phyloP scores from a whole-genome alignment of 148 eudicot genomes.

The Rhododendron kiyosumense region DNA sequence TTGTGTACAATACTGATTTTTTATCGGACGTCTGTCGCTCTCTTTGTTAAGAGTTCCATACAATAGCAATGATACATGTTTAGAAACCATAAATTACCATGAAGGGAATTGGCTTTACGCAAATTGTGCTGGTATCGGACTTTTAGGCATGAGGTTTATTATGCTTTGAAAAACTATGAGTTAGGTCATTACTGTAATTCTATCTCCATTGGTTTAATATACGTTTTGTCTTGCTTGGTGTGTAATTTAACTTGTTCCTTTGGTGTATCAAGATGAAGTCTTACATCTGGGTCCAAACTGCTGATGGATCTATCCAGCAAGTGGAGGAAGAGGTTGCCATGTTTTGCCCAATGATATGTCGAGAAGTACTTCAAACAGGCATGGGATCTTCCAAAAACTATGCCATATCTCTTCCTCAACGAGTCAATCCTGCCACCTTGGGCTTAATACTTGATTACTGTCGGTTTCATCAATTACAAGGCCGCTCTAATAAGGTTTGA shows the following conservation, averaged over 20 bases:
- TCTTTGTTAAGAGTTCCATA: not conserved
- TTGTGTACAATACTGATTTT: not conserved
- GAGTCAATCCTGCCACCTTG: slow-evolving; percentile 60
- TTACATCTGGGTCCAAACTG: slow-evolving; percentile 81
- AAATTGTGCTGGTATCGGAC: not conserved
- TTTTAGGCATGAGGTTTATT: not conserved
- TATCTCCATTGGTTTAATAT: not conserved
- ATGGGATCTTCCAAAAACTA: slow-evolving; percentile 72
- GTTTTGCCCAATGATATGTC: slow-evolving; percentile 75
- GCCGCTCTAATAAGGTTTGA: slow-evolving; percentile 78
- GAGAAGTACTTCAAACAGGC: slow-evolving; percentile 71
- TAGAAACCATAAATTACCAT: not conserved
- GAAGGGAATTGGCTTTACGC: not conserved
- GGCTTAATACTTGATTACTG: slow-evolving; percentile 73
- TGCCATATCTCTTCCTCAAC: slow-evolving; percentile 75
- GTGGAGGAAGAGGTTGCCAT: slow-evolving; percentile 90
- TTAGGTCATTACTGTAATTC: not conserved
- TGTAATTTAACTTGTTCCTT: slow-evolving; percentile 7
- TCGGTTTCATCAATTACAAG: slow-evolving; percentile 76
- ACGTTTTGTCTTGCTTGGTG: not conserved
- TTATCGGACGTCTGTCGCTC: too few species aligned
- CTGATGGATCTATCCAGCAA: slow-evolving; percentile 78
- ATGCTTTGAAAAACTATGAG: not conserved
- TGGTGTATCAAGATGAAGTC: slow-evolving; percentile 54
- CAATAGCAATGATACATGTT: not conserved